Percentiles rank a stretch among this genome's conserved stretches.
These are phyloP conservation scores for Epichloe bromicola DNA, from an alignment of 2,329 filamentous ascomycete species.

Conservation along the genomic window DNA sequence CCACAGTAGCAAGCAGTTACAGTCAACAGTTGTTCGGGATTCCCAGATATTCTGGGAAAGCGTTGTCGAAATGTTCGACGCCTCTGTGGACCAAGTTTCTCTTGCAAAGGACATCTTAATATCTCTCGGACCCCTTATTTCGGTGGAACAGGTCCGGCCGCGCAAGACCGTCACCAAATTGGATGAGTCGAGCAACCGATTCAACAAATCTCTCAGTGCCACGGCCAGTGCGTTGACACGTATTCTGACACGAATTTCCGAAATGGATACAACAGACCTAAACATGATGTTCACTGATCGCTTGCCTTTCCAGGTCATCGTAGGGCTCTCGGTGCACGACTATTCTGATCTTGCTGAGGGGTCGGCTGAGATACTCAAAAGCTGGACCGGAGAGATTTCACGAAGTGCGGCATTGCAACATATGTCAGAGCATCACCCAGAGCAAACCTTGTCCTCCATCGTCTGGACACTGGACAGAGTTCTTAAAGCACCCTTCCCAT, in stretches of 20 bases:
- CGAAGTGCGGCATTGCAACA: conserved; percentile 28
- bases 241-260: conserved; percentile 66
- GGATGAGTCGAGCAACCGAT: conserved; percentile 39
- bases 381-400: conserved; percentile 54
- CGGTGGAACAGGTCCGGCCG: conserved; percentile 59
- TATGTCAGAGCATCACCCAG: conserved; percentile 26
- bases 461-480: conserved; percentile 27
- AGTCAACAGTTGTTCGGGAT: conserved; percentile 53
- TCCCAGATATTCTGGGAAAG: conserved; percentile 35
- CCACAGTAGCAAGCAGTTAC: conserved; percentile 44
- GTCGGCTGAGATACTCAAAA: conserved; percentile 70
- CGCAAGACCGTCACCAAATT: conserved; percentile 32
- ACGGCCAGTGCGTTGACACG: conserved; percentile 50
- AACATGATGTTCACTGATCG: conserved; percentile 55
- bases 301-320: conserved; percentile 57
- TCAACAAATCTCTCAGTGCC: conserved; percentile 57
- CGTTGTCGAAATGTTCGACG: conserved; percentile 59
- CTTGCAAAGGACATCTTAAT: conserved; percentile 64
- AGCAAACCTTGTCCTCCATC: conserved; percentile 29
- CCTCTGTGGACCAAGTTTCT: conserved; percentile 55
- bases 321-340: conserved; percentile 70
- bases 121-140: conserved; percentile 56
- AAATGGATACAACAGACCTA: conserved; percentile 59
- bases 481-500: conserved; percentile 28
- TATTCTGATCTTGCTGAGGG: conserved; percentile 68